Conservation (phyloP, 345 rosid genomes). For the Eucalyptus brandiana region DNA sequence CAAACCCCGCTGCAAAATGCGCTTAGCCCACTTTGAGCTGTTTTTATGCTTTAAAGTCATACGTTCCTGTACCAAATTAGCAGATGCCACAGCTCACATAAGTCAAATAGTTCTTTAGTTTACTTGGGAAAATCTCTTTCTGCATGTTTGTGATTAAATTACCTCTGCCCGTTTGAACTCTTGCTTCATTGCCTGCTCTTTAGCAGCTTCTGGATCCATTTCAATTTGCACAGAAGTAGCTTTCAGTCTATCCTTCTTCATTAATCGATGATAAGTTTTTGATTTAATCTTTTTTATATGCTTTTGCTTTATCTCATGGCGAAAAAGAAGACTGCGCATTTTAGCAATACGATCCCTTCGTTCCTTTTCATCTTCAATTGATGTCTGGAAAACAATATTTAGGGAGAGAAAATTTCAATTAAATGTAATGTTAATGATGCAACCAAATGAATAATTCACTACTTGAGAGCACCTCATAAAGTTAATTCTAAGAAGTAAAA, state of each 20-base stretch:
- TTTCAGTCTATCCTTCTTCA: constrained; percentile 56
- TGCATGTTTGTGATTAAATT: neutral
- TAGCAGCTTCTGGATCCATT: constrained; percentile 79
- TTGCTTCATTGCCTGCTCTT: constrained; percentile 72
- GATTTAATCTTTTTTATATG: constrained; percentile 87
- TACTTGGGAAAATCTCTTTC: neutral
- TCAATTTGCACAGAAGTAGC: constrained; percentile 23
- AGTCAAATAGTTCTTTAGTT: neutral
- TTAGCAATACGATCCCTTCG: constrained; percentile 55
- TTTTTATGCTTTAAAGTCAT: constrained; percentile 76
- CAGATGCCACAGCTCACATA: neutral
- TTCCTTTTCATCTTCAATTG: constrained; percentile 62
- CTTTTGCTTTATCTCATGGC: constrained; percentile 76
- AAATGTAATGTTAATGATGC: neutral
- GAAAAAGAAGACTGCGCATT: constrained; percentile 85
- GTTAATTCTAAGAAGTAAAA: neutral
- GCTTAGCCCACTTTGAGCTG: constrained; percentile 74
- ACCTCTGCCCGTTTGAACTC: constrained; percentile 83
- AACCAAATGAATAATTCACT: neutral
- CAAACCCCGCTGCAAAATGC: constrained; percentile 64
- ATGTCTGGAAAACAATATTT: constrained; percentile 31
- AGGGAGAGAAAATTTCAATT: neutral
- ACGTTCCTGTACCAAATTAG: constrained; percentile 52
- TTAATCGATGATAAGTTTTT: constrained; percentile 67
- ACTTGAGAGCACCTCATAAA: neutral